Percentiles rank a stretch among this genome's conserved stretches.
Conservation (phyloP, 768 basidiomycete species). For the Leccinum pellstonianum region DNA sequence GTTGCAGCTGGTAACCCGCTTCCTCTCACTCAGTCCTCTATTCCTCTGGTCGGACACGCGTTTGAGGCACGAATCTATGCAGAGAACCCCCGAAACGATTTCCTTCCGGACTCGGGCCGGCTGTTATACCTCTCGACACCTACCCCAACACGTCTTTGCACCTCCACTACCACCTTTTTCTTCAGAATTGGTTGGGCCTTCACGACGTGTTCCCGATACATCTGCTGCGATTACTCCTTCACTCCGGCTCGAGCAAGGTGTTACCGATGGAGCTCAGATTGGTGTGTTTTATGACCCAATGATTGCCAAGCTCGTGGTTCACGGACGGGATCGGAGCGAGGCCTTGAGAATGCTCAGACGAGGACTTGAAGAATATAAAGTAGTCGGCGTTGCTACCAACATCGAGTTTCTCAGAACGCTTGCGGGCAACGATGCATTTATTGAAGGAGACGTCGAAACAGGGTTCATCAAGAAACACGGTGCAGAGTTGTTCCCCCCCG, state of each 20-base stretch:
- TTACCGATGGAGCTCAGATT: slow-evolving; percentile 73
- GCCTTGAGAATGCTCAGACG: slow-evolving; percentile 77
- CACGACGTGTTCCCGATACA: slow-evolving; percentile 22
- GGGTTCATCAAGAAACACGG: slow-evolving; percentile 93
- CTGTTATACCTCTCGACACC: slow-evolving; percentile 83
- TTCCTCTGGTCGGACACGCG: slow-evolving; percentile 88
- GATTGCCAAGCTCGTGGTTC: slow-evolving; percentile 90
- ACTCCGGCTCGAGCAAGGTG: slow-evolving; percentile 89
- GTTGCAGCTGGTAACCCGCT: slow-evolving; percentile 88
- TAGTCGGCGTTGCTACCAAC: slow-evolving; percentile 90
- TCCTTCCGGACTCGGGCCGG: slow-evolving; percentile 87
- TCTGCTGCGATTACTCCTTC: slow-evolving; percentile 45
- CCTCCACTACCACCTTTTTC: slow-evolving; percentile 38
- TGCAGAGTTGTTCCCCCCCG: slow-evolving; percentile 73
- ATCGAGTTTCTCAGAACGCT: slow-evolving; percentile 82
- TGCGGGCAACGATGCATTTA: slow-evolving; percentile 75
- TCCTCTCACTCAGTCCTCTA: slow-evolving; percentile 70
- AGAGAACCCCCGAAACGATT: slow-evolving; percentile 90
- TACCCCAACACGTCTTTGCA: slow-evolving; percentile 67
- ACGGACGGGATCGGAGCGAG: slow-evolving; percentile 80
- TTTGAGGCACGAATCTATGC: slow-evolving; percentile 97
- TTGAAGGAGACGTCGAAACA: slow-evolving; percentile 81
- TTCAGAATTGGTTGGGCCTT: slow-evolving; percentile 20
- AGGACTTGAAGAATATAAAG: slow-evolving; percentile 84
- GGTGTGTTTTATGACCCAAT: slow-evolving; percentile 91